A percentile compares a stretch with the other conserved stretches of the same genome.
Conservation (phyloP, 202 grass and related monocot species). For the Schoenoplectus triqueter region DNA sequence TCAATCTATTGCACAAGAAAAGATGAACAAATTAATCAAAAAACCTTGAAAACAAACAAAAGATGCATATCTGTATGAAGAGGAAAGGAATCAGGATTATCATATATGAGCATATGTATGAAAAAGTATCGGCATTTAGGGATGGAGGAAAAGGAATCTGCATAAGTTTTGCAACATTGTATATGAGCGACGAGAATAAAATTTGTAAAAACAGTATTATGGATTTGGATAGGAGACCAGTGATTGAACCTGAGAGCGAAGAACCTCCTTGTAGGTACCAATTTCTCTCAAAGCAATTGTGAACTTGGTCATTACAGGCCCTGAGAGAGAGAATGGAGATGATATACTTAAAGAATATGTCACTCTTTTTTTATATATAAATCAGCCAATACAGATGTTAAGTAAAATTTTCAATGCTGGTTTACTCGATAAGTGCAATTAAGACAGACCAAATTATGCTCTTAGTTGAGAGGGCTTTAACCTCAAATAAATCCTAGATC, state of each 20-base stretch:
- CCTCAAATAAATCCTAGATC: neutral
- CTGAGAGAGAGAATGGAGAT: conserved; percentile 47
- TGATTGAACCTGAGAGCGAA: conserved; percentile 84
- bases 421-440: neutral
- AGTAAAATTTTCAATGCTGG: conserved; percentile 6
- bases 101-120: neutral
- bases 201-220: neutral
- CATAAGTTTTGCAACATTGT: conserved; percentile 23
- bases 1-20: conserved; percentile 71
- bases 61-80: neutral
- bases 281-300: conserved; percentile 99
- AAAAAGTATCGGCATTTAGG: conserved; percentile 8
- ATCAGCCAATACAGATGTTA: neutral
- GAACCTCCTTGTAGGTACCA: conserved; percentile 97
- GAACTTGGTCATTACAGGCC: conserved; percentile 99
- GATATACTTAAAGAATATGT: conserved; percentile 18
- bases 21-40: conserved; percentile 38
- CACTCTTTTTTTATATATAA: conserved; percentile 6
- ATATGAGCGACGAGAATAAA: neutral
- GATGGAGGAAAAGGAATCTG: neutral
- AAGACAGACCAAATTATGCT: conserved; percentile 12
- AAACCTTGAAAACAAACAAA: conserved; percentile 26
- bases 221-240: neutral
- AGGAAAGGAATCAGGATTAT: neutral
- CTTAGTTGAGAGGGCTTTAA: neutral